Evolutionary conservation across 2,329 filamentous ascomycete genomes (phyloP).

Genomic region (Hypoxylon sp.): DNA sequence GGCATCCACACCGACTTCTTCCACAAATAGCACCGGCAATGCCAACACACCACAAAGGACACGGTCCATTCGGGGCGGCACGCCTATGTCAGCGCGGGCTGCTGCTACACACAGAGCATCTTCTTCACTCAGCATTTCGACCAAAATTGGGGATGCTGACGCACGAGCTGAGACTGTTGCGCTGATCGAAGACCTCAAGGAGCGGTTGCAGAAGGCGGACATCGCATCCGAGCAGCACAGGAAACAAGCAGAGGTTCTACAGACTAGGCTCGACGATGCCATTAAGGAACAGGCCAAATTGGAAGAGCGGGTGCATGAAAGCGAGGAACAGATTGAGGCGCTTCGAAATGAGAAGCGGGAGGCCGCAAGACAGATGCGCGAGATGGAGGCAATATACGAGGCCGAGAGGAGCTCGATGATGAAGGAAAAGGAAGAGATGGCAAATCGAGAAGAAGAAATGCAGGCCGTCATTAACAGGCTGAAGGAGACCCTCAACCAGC

Average conservation of each 20-base stretch:
- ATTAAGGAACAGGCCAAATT: conserved; percentile 85
- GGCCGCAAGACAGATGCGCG: conserved; percentile 83
- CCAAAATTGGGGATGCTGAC: conserved; percentile 74
- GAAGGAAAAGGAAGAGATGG: conserved; percentile 92
- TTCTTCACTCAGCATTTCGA: conserved; percentile 60
- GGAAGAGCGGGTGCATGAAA: conserved; percentile 90
- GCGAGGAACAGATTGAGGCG: conserved; percentile 84
- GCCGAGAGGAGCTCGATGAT: conserved; percentile 88
- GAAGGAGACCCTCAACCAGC: conserved; percentile 88
- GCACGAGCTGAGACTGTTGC: conserved; percentile 84
- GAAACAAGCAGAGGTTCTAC: conserved; percentile 87
- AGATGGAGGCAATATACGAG: conserved; percentile 94
- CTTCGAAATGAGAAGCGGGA: conserved; percentile 90
- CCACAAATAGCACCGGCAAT: conserved; percentile 59
- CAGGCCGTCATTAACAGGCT: conserved; percentile 90
- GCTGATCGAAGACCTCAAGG: conserved; percentile 85
- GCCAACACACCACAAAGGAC: conserved; percentile 66
- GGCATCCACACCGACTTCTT: conserved; percentile 65
- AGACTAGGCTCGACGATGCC: conserved; percentile 88
- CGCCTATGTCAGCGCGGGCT: conserved; percentile 81
- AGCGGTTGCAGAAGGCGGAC: conserved; percentile 86
- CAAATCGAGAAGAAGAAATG: conserved; percentile 89
- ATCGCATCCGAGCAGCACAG: conserved; percentile 81
- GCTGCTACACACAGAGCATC: conserved; percentile 74
- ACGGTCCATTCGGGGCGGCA: conserved; percentile 74